Base-by-base conservation (phyloP, 768 basidiomycete genomes). In the Leccinum boreale region DNA sequence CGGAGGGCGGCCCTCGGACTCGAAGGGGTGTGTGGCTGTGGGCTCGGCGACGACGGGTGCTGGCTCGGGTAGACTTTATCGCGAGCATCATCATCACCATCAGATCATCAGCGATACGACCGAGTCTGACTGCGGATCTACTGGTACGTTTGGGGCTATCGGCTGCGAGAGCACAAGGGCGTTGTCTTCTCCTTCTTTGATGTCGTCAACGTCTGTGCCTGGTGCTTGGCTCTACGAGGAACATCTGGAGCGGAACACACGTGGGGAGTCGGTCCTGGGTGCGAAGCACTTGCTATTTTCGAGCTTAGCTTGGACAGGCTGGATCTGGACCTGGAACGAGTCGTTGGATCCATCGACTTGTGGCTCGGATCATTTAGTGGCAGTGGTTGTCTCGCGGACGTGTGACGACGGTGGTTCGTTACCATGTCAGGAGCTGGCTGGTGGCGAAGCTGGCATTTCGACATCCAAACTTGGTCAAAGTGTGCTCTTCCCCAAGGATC, bases 181-280 rank as follows among this genome's bases (percentile, higher is more conserved):
- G 39, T 39, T 39, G n/a, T 17, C 17, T 15, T 35, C 14, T 39
- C 17, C 35, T 35, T 35, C 15, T 17, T 17, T 39, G 36, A 17
- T 39, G 36, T 17, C 36, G 36, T 17, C 36, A 39, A 8, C 3
- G 17, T 17, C 35, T 17, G 56, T 59, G 39, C 46, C 59, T 19
- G 56, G 59, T 0, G 28, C 62, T 3, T 59, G 67, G 58, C 6
- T 50, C n/a, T 5, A n/a, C 1, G 39, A 39, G 36, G 55, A 39
- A 33, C 31, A 21, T 47, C 46, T 2, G 8, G 31, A 31, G 44
- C 51, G 51, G 15, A 10, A 3, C 24, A 5, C 15, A 4, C 9
- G 49, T 4, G 50, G 35, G 2, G 29, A 29, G 47, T 10, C 53
- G 6, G 17, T 39, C 17, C 28, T 49, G n/a, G 36, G 42, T 11